A percentile compares a stretch with the other conserved stretches of the same genome.
Conservation (phyloP, 768 basidiomycete species). For the Naematelia aurantialba region DNA sequence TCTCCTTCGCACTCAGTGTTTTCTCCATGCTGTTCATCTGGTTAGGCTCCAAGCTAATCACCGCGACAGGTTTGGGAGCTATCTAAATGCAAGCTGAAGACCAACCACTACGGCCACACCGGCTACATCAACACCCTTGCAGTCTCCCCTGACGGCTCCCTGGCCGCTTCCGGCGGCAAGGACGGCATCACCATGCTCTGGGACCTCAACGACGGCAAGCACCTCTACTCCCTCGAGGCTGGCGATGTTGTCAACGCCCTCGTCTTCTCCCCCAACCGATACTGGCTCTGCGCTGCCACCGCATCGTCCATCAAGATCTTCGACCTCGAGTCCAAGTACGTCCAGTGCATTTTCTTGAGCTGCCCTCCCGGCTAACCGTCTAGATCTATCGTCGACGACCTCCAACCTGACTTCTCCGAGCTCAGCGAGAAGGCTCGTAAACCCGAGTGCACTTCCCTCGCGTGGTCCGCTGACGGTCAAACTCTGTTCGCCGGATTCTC, state of each 20-base stretch:
- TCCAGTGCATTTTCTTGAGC: conserved; percentile 28
- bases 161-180: conserved; percentile 98
- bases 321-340: conserved; percentile 97
- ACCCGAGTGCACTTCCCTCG: conserved; percentile 86
- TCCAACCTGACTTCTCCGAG: conserved; percentile 89
- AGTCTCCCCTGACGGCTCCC: conserved; percentile 96
- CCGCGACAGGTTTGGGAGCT: conserved; percentile 90
- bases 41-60: conserved; percentile 4
- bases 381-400: conserved; percentile 96
- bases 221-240: conserved; percentile 98
- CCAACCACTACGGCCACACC: conserved; percentile 99
- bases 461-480: conserved; percentile 98
- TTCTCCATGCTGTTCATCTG: conserved; percentile 11
- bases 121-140: conserved; percentile 99
- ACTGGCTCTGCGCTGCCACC: conserved; percentile 99
- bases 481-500: conserved; percentile 96
- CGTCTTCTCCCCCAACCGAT: conserved; percentile 98
- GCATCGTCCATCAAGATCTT: conserved; percentile 98
- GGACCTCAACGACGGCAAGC: conserved; percentile 99
- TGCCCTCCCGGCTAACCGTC: conserved; percentile 7
- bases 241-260: conserved; percentile 98
- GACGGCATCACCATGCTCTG: conserved; percentile 99
- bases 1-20: conserved; percentile 31
- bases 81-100: conserved; percentile 99
- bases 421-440: conserved; percentile 57